Evolutionary conservation across 225 moss, liverwort and hornwort genomes (phyloP), one percentile per base, ranked within the genome.

Genomic region (Asterella californica): DNA sequence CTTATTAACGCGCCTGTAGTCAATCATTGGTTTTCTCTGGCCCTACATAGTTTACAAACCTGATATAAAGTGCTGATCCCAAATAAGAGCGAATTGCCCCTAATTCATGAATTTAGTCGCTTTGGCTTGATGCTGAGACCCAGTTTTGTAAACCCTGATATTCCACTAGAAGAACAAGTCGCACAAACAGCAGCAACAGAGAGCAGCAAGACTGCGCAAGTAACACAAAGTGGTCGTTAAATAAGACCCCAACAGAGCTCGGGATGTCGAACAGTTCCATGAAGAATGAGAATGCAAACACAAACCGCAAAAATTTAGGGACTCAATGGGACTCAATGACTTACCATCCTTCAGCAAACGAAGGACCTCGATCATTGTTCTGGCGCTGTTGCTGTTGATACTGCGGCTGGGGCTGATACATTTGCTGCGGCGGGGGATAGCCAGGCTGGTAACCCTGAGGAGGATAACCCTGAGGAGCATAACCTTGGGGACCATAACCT

Each of bases 161-260:
- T 27, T 64, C 25, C 15, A 15, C 68, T 42, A 85, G 73, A 82
- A 82, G 1, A 82, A 45, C 14, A 79, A 54, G 70, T 85, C 85
- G 42, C 79, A 82, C 30, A 85, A 42, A 72, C 85, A 85, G 70
- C 85, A 85, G 10, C 85, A 85, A 79, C 85, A 85, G 59, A 85
- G 77, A 6, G 82, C 85, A 21, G 85, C 85, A 47, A 85, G 77
- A 29, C 83, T 83, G 83, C 74, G 74, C 74, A 82, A 59, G 24
- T 2, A 24, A 57, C 57, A 11, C n/a, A 11, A 57, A 17, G 21
- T 18, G 57, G 3, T 57, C 24, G 57, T 57, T 24, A 57, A 24
- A 11, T 57, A 7, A 55, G 42, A 7, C 24, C 18, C 57, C 0
- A 57, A 57, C 57, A 57, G 57, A 57, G 4, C 57, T 42, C 42